phyloP scores from a whole-genome alignment of 208 protist genomes.

The Leishmania turanica region DNA sequence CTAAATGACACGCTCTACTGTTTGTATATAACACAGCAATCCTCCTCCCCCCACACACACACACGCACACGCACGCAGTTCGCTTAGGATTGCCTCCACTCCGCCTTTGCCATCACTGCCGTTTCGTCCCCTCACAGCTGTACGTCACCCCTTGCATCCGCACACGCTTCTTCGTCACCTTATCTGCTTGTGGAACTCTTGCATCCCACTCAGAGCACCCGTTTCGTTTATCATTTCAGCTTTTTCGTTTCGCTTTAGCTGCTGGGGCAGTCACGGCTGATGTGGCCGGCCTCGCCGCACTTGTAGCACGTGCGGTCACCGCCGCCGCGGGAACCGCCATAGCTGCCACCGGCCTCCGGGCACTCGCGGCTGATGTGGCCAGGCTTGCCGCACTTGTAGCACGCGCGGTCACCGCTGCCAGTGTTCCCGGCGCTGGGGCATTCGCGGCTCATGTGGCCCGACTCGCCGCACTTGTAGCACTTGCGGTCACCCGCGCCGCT shows the following conservation, averaged over 20 bases:
- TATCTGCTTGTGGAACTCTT: not conserved
- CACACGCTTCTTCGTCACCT: not conserved
- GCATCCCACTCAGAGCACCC: not conserved
- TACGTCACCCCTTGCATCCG: not conserved
- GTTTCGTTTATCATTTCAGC: not conserved
- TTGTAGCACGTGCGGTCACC: constrained; percentile 80
- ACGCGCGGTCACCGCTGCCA: constrained; percentile 64
- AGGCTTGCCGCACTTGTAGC: constrained; percentile 83
- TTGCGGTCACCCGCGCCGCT: constrained; percentile 51
- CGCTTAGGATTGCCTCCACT: not conserved
- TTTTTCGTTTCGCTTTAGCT: constrained; percentile 1
- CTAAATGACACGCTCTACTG: not conserved
- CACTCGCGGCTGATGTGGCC: constrained; percentile 87
- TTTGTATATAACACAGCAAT: not conserved
- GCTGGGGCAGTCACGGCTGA: constrained; percentile 82
- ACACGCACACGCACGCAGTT: not conserved
- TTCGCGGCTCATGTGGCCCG: constrained; percentile 83
- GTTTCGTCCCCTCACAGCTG: not conserved
- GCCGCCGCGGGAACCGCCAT: constrained; percentile 29
- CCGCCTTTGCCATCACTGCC: not conserved
- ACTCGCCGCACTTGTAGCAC: constrained; percentile 88
- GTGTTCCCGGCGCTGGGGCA: constrained; percentile 57
- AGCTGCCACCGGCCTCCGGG: constrained; percentile 41
- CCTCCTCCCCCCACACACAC: too few species aligned
- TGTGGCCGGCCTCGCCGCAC: constrained; percentile 82